These are phyloP conservation scores for Sphaerobolus stellatus DNA, from an alignment of 1,284 basidiomycete species.

Conservation along the genomic window DNA sequence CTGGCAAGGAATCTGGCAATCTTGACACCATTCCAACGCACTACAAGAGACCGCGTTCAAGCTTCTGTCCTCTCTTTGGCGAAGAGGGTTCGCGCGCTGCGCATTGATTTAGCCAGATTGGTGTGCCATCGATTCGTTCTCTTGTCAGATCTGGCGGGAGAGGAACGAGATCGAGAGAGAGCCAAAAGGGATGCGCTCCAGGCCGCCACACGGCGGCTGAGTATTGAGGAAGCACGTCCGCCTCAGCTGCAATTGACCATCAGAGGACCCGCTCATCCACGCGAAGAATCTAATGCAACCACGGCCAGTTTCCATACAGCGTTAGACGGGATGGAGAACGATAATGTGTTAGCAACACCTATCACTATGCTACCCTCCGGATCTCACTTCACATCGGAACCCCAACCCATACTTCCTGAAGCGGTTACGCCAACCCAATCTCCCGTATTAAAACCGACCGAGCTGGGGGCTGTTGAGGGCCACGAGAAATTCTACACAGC, in stretches of 20 bases:
- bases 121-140: slow-evolving; percentile 76
- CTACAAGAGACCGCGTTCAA: slow-evolving; percentile 76
- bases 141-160: slow-evolving; percentile 68
- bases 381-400: not conserved
- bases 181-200: slow-evolving; percentile 71
- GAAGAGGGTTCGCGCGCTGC: slow-evolving; percentile 62
- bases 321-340: not conserved
- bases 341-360: not conserved
- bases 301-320: slow-evolving; percentile 15
- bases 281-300: slow-evolving; percentile 10
- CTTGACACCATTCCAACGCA: slow-evolving; percentile 82
- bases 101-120: slow-evolving; percentile 74
- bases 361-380: not conserved
- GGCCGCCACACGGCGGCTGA: slow-evolving; percentile 67
- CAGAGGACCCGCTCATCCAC: slow-evolving; percentile 4
- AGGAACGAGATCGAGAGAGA: slow-evolving; percentile 65
- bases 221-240: not conserved
- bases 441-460: too few species aligned
- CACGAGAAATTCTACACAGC: slow-evolving; percentile 50
- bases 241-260: slow-evolving; percentile 4
- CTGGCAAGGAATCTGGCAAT: slow-evolving; percentile 81
- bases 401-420: too few species aligned
- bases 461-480: slow-evolving; percentile 20
- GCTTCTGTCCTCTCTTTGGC: slow-evolving; percentile 63
- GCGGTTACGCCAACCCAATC: not conserved